Conservation (phyloP, 2,329 filamentous ascomycete genomes). For the Paraphoma sp. region DNA sequence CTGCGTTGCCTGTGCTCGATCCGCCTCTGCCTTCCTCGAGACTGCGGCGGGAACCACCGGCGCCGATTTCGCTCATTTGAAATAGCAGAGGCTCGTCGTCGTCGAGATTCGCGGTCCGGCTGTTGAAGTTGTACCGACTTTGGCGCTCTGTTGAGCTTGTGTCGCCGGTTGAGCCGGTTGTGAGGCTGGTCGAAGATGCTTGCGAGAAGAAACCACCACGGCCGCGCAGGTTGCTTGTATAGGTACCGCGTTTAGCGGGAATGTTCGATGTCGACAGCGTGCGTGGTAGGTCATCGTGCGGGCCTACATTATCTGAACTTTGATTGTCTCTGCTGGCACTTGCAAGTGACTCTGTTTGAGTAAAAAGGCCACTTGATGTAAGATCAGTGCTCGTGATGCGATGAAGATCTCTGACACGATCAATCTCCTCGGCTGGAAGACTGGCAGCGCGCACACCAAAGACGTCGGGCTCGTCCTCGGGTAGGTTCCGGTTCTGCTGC, state of each 20-base stretch:
- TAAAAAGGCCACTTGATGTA: conserved; percentile 69
- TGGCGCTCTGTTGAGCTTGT: conserved; percentile 45
- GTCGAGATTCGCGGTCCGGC: conserved; percentile 51
- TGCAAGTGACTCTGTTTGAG: conserved; percentile 45
- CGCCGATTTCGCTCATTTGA: conserved; percentile 74
- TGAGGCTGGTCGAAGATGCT: conserved; percentile 37
- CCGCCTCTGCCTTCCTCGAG: conserved; percentile 46
- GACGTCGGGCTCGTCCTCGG: conserved; percentile 66
- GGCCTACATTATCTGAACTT: conserved; percentile 21
- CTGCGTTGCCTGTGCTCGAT: conserved; percentile 31
- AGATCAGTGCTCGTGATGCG: conserved; percentile 56
- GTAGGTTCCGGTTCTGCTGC: conserved; percentile 69
- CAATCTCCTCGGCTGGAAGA: conserved; percentile 64
- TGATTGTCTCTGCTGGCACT: conserved; percentile 35
- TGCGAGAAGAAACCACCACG: conserved; percentile 41
- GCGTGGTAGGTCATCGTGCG: conserved; percentile 35
- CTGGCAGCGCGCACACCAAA: conserved; percentile 71
- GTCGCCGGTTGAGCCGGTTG: conserved; percentile 41
- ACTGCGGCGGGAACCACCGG: conserved; percentile 43
- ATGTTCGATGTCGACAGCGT: conserved; percentile 38
- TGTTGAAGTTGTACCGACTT: conserved; percentile 54
- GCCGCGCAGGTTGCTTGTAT: conserved; percentile 31
- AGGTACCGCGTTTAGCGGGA: conserved; percentile 34
- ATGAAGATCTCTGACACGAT: conserved; percentile 52
- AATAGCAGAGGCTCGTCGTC: conserved; percentile 76